These are phyloP conservation scores for Hypoxylon fuscum DNA, from an alignment of 495 filamentous ascomycete species.

Conservation along the genomic window DNA sequence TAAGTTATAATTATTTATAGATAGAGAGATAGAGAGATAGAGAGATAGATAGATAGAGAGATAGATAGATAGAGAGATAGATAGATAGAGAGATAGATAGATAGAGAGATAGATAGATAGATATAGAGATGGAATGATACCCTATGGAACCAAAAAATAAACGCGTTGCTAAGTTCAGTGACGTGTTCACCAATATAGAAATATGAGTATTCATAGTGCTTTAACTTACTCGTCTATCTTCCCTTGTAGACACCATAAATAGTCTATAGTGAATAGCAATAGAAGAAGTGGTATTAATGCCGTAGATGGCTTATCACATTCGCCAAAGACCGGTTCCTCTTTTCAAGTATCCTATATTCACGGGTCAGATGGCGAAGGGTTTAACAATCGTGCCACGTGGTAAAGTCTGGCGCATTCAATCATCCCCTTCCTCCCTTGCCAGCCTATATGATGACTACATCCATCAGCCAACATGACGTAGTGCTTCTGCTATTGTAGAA, in stretches of 20 bases:
- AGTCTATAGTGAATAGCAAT: too few relatives aligned
- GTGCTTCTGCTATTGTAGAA: too few relatives aligned
- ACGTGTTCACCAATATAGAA: too few relatives aligned
- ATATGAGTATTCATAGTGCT: too few relatives aligned
- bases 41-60: too few relatives aligned
- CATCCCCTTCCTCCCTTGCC: constrained; percentile 14
- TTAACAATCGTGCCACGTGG: constrained; percentile 21
- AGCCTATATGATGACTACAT: constrained; percentile 21
- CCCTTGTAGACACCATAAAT: too few relatives aligned
- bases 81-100: too few relatives aligned
- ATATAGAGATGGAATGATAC: constrained; percentile 19
- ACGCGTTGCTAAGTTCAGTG: not conserved
- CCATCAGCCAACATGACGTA: not conserved
- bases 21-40: constrained; percentile 17
- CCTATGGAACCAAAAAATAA: constrained; percentile 2
- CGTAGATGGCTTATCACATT: too few relatives aligned
- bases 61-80: constrained; percentile 11
- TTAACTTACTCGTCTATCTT: too few relatives aligned
- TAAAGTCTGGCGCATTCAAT: constrained; percentile 18
- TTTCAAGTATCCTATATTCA: constrained; percentile 10
- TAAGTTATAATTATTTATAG: too few relatives aligned
- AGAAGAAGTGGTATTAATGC: too few relatives aligned
- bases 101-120: not conserved
- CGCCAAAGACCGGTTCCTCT: too few relatives aligned
- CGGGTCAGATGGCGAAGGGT: constrained; percentile 23